phyloP scores from a whole-genome alignment of 164 flowering plant species.

The Amborella trichopoda region DNA sequence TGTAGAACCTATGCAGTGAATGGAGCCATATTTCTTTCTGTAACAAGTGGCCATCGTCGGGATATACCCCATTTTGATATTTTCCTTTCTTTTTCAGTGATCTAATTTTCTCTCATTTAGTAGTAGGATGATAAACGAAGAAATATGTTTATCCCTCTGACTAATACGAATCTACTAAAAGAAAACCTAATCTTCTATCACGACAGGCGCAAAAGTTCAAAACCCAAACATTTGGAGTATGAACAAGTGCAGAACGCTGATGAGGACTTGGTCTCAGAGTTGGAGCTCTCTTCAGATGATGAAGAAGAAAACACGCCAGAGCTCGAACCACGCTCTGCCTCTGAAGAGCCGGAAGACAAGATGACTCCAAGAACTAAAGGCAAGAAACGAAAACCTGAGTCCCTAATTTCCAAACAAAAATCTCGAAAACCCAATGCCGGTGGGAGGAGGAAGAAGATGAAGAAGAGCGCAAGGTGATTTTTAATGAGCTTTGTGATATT shows the following conservation, averaged over 20 bases:
- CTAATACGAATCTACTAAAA: neutral
- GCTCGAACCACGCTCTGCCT: slow-evolving; percentile 11
- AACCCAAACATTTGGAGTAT: slow-evolving; percentile 14
- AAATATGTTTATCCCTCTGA: neutral
- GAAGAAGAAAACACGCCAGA: slow-evolving; percentile 25
- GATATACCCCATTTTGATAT: neutral
- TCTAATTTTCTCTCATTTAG: neutral
- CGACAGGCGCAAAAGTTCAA: slow-evolving; percentile 5
- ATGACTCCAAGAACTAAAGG: slow-evolving; percentile 6
- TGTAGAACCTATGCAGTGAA: too few relatives aligned
- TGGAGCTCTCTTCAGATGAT: slow-evolving; percentile 58
- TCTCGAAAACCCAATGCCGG: too few relatives aligned
- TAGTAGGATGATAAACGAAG: neutral
- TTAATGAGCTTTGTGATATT: too few relatives aligned
- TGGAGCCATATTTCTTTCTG: too few relatives aligned
- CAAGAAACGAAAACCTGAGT: slow-evolving; percentile 18
- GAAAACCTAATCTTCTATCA: neutral
- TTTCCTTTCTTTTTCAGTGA: neutral
- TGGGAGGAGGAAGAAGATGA: too few relatives aligned
- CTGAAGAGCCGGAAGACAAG: slow-evolving; percentile 8
- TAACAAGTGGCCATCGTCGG: neutral
- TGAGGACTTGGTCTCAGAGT: slow-evolving; percentile 59
- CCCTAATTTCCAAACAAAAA: too few relatives aligned
- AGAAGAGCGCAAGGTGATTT: too few relatives aligned
- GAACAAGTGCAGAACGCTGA: slow-evolving; percentile 19